phyloP scores from a whole-genome alignment of 345 rosid species.

The Salix caprea region DNA sequence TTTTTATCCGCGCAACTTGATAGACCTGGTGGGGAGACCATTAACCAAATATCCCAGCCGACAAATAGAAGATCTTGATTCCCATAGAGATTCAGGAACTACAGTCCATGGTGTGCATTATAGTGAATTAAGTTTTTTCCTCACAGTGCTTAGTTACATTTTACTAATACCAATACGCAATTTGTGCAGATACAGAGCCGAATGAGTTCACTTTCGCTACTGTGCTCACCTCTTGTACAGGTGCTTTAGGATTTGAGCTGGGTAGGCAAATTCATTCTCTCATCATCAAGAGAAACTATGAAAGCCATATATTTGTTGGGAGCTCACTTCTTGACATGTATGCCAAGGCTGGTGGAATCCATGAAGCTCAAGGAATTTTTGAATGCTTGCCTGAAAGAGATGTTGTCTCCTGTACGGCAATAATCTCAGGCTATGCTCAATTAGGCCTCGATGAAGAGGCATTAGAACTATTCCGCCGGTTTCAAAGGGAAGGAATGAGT shows the following conservation, averaged over 20 bases:
- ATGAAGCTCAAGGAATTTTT: slow-evolving; percentile 71
- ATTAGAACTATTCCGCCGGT: slow-evolving; percentile 53
- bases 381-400: slow-evolving; percentile 76
- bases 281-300: slow-evolving; percentile 47
- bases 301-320: slow-evolving; percentile 68
- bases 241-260: slow-evolving; percentile 41
- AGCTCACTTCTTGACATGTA: slow-evolving; percentile 97
- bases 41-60: no score
- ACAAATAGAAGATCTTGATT: no score
- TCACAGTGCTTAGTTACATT: not conserved
- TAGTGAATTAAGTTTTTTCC: not conserved
- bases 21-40: no score
- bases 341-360: slow-evolving; percentile 75
- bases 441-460: slow-evolving; percentile 76
- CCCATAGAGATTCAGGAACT: no score
- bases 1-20: no score
- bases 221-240: slow-evolving; percentile 61
- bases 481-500: slow-evolving; percentile 66
- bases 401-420: slow-evolving; percentile 91
- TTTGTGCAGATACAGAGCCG: slow-evolving; percentile 56
- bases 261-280: slow-evolving; percentile 82
- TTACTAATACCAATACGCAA: slow-evolving; percentile 10
- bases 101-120: not conserved
- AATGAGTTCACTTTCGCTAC: slow-evolving; percentile 77
- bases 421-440: slow-evolving; percentile 89